Base-by-base conservation (phyloP, 2,329 filamentous ascomycete species). In the Didymella lethalis region DNA sequence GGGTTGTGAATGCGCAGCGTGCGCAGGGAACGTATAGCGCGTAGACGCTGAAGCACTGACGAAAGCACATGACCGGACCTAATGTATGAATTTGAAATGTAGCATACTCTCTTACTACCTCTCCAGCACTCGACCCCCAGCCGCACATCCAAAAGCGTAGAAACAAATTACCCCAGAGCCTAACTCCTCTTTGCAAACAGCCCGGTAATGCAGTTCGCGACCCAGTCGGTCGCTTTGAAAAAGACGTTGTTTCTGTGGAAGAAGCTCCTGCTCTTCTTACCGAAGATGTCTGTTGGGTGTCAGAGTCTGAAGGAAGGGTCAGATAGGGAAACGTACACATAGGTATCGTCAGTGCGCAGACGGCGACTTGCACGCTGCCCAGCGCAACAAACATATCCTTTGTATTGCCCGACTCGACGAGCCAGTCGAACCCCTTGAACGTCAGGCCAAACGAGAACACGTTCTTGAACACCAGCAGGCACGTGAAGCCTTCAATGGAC, bases 391-490 rank as follows among this genome's bases (percentile, higher is more conserved):
- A 94, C 0, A 85, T 80, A 46, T 84, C 82, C 59, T 87, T 85
- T n/a, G 88, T 86, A 1, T 86, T 86, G n/a, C 66, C 64, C 0
- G 79, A 65, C n/a, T 63, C 14, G 10, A 90, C 83, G 26, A 97
- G 83, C 93, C 94, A 97, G 57, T 93, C 83, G 69, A 92, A 96
- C 0, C 92, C 92, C 66, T 86, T 90, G 75, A 89, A 96, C 0
- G 93, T 96, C 55, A 97, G 81, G 7, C 88, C 86, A 69, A 96
- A 97, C 63, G 89, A 91, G 80, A 97, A 96, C 62, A 97, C 85
- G 77, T 97, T 97, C 79, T 97, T 97, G 83, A 97, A 97, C 53
- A 97, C 88, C 64, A 97, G 85, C 75, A 95, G 86, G 77, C 92
- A 91, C 0, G 93, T 97, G 75, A 97, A 96, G 7, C 88, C 91